These are phyloP conservation scores for Trichosporon ovoides DNA, from an alignment of 1,284 basidiomycete species.

Conservation along the genomic window DNA sequence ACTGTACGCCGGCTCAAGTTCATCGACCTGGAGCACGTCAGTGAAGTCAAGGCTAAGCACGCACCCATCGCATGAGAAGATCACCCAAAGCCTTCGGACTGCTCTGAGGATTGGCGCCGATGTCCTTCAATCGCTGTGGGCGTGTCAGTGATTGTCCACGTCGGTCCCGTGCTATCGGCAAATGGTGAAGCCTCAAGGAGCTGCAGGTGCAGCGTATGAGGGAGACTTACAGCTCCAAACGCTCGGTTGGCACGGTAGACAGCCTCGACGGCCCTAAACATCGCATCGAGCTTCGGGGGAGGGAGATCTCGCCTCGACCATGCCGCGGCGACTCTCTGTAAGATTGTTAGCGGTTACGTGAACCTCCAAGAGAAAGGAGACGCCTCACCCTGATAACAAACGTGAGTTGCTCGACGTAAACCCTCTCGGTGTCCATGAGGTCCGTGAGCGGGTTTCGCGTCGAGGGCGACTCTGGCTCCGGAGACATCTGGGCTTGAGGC, in stretches of 20 bases:
- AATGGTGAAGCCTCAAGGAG: too few species aligned
- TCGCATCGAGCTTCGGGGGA: constrained; percentile 79
- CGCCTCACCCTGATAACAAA: constrained; percentile 75
- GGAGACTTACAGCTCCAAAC: constrained; percentile 63
- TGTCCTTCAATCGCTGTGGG: constrained; percentile 80
- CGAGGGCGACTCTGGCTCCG: constrained; percentile 7
- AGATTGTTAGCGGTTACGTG: constrained; percentile 9
- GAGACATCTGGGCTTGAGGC: neutral
- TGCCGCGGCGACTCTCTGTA: constrained; percentile 86
- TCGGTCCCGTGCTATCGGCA: too few species aligned
- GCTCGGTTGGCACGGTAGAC: constrained; percentile 86
- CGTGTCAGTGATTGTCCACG: constrained; percentile 19
- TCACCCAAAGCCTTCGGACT: constrained; percentile 92
- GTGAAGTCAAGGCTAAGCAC: constrained; percentile 29
- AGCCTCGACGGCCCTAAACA: constrained; percentile 89
- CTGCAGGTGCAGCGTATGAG: too few species aligned
- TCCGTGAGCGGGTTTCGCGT: constrained; percentile 74
- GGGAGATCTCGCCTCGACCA: constrained; percentile 95
- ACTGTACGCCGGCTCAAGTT: constrained; percentile 79
- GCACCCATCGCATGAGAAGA: constrained; percentile 92
- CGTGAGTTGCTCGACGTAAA: constrained; percentile 86
- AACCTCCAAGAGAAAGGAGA: neutral
- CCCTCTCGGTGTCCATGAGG: constrained; percentile 87
- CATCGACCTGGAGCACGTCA: constrained; percentile 64
- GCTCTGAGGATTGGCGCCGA: constrained; percentile 76